These are phyloP conservation scores for Chaetomium fimeti DNA, from an alignment of 495 filamentous ascomycete genomes.

Conservation along the genomic window DNA sequence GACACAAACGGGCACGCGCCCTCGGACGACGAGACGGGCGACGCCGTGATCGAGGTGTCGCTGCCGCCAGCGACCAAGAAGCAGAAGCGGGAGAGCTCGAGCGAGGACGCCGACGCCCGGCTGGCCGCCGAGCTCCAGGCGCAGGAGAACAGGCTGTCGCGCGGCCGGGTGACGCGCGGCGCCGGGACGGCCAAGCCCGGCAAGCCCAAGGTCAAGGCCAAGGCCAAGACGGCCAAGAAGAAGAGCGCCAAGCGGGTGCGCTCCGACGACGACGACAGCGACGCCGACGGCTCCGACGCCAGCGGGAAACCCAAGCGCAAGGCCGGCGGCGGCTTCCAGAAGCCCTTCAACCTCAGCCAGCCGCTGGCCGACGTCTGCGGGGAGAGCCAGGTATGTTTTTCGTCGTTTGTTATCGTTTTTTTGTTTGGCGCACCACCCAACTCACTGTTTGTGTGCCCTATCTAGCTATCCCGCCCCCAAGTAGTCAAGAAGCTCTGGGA, in stretches of 20 bases:
- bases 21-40: constrained; percentile 39
- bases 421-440: background rate
- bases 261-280: constrained; percentile 78
- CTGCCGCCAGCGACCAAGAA: constrained; percentile 53
- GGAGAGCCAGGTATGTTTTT: constrained; percentile 56
- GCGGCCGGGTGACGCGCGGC: constrained; percentile 66
- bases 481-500: constrained; percentile 95
- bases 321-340: constrained; percentile 52
- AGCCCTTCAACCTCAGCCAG: constrained; percentile 53
- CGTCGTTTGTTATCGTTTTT: background rate
- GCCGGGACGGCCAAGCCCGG: constrained; percentile 54
- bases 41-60: constrained; percentile 53
- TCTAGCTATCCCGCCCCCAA: constrained; percentile 82
- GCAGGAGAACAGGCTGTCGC: constrained; percentile 71
- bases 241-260: constrained; percentile 77
- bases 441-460: constrained; percentile 8
- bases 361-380: constrained; percentile 53
- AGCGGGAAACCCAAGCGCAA: constrained; percentile 51
- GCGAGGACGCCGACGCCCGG: constrained; percentile 74
- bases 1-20: constrained; percentile 42
- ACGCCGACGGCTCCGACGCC: constrained; percentile 61
- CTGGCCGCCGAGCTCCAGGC: constrained; percentile 87
- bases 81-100: constrained; percentile 56
- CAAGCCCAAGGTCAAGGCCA: constrained; percentile 35
- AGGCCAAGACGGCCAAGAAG: constrained; percentile 56